Base-by-base conservation (phyloP, 1,139 yeast species). In the Zygoascus meyerae region DNA sequence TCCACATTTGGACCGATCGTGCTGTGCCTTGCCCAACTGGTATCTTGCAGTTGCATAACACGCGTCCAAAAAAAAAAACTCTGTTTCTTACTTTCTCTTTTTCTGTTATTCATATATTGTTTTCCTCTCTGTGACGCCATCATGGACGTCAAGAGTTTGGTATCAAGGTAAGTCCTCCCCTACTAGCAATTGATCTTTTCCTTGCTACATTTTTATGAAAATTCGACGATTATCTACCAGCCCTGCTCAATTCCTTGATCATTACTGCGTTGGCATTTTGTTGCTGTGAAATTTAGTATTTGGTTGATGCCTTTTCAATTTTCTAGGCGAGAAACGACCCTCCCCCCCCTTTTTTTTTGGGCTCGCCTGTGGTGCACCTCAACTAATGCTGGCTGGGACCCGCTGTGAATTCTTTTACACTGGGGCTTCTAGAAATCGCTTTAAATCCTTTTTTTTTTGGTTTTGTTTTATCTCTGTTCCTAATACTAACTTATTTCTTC, bases 111-210 rank as follows among this genome's bases (percentile, higher is more conserved):
- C 29, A 29, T 42, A 36, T 44, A 34, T 44, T 34, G 46, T 47
- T 44, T 44, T 40, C 38, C 46, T 40, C 40, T 41, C 34, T 11
- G 21, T 38, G 15, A 10, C 9, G 12, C 11, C 30, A 34, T 21
- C n/a, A 42, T 42, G 45, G 45, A 42, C 28, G 34, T 42, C 40
- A 42, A 42, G 28, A 35, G 40, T 40, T 11, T 42, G 33, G 45
- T 42, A 30, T 41, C 39, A 17, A 35, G 39, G 39, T 35, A 35
- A 11, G 39, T 35, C 6, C 7, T 21, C 7, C 26, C 7, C 26
- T 5, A 21, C 7, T 21, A 4, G n/a, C 26, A 21, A 21, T 21
- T 4, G 26, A 21, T 21, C 4, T 21, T 32, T 17, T 44, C 29
- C n/a, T n/a, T n/a, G n/a, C n/a, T n/a, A n/a, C n/a, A n/a, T n/a